These are phyloP conservation scores for Botryococcus braunii DNA, from an alignment of 163 green algal genomes.

Conservation along the genomic window DNA sequence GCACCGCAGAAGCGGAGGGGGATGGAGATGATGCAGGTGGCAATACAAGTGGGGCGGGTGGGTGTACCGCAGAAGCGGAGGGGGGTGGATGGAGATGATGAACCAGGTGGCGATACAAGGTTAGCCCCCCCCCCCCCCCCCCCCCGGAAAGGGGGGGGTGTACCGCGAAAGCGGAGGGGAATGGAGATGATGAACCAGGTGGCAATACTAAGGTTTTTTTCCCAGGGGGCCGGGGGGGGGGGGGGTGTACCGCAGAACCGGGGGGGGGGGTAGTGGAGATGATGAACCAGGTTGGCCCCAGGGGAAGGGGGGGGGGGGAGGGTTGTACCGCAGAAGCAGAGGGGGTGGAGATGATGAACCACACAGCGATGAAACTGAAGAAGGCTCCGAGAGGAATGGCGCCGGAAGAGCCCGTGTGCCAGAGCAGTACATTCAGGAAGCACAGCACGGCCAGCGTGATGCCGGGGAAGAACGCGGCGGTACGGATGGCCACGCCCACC, in stretches of 20 bases:
- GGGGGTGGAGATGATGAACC: slow-evolving; percentile 88
- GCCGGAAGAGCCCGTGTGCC: slow-evolving; percentile 58
- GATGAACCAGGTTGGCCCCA: slow-evolving; percentile 11
- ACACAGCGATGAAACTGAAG: slow-evolving; percentile 79
- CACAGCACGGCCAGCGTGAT: slow-evolving; percentile 66
- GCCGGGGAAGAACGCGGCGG: slow-evolving; percentile 74
- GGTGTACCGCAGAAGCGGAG: slow-evolving; percentile 62
- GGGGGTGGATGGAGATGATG: slow-evolving; percentile 83
- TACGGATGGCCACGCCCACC: slow-evolving; percentile 48
- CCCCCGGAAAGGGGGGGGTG: no score
- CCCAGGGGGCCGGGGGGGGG: no score
- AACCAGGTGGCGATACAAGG: no score
- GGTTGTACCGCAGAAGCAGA: slow-evolving; percentile 60
- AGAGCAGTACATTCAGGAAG: slow-evolving; percentile 72
- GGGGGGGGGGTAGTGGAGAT: no score
- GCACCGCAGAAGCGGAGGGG: no score
- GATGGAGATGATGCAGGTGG: no score
- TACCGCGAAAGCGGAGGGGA: slow-evolving; percentile 71
- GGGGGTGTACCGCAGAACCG: no score
- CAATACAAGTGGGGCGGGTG: no score
- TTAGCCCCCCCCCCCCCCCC: no score
- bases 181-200: slow-evolving; percentile 93
- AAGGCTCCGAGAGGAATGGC: slow-evolving; percentile 84
- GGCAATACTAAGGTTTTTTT: no score
- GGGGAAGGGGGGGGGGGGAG: slow-evolving; percentile 71